Percentiles rank a stretch among this genome's conserved stretches.
Evolutionary conservation across 2,329 filamentous ascomycete genomes (phyloP).

Genomic region (Aspergillus oerlinghausenensis): DNA sequence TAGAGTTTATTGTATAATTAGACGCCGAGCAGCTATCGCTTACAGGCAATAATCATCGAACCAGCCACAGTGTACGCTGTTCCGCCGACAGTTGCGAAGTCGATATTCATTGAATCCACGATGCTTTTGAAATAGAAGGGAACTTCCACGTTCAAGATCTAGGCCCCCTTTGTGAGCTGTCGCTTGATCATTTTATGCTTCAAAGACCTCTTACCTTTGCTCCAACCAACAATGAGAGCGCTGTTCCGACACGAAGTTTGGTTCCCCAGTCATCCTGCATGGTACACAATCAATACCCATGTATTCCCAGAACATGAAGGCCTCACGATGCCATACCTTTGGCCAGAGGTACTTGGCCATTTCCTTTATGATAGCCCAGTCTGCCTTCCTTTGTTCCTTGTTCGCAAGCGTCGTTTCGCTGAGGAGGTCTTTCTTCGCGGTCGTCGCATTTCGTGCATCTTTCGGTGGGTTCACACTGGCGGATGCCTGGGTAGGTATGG

Average conservation of each 20-base stretch:
- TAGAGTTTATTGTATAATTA: conserved; percentile 4
- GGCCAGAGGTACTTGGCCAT: conserved; percentile 97
- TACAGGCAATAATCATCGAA: conserved; percentile 84
- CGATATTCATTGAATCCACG: conserved; percentile 95
- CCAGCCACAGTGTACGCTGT: conserved; percentile 86
- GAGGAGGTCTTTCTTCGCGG: conserved; percentile 55
- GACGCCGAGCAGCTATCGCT: conserved; percentile 20
- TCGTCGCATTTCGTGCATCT: conserved; percentile 20
- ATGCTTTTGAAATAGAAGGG: conserved; percentile 99
- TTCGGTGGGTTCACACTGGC: conserved; percentile 18
- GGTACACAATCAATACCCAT: conserved; percentile 15
- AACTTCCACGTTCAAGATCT: conserved; percentile 89
- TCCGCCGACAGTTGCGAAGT: conserved; percentile 79
- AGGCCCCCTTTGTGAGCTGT: conserved; percentile 5
- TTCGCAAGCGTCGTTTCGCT: conserved; percentile 62
- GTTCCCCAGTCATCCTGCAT: conserved; percentile 67
- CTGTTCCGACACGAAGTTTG: conserved; percentile 77
- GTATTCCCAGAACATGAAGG: neutral
- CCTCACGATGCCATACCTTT: conserved; percentile 48
- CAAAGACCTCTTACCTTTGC: conserved; percentile 61
- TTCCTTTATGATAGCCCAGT: conserved; percentile 98
- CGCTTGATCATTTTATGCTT: neutral
- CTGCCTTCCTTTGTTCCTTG: conserved; percentile 88
- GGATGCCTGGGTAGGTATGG: conserved; percentile 13
- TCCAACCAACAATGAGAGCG: conserved; percentile 77